Conservation (phyloP, 371 early-diverging fungal species). For the Rhizopus delemar region DNA sequence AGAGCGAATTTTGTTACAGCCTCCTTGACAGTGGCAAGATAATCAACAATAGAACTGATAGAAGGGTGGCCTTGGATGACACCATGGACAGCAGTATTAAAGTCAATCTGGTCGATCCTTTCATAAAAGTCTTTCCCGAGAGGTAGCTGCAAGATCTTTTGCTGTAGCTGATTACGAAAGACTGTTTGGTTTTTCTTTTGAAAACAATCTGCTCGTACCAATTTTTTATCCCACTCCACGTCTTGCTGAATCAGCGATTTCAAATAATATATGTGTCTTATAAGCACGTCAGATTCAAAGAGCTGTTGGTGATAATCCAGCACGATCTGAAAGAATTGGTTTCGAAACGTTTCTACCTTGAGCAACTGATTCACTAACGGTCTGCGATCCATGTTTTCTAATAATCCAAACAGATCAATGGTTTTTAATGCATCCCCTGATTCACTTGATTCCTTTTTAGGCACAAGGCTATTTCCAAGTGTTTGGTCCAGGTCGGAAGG, state of each 20-base stretch:
- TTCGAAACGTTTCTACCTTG: conserved; percentile 14
- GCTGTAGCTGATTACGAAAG: conserved; percentile 20
- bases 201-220: conserved; percentile 9
- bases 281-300: conserved; percentile 8
- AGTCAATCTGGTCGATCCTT: conserved; percentile 29
- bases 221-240: conserved; percentile 25
- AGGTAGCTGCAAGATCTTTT: conserved; percentile 34
- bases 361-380: conserved; percentile 29
- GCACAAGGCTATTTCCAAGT: conserved; percentile 33
- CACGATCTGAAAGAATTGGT: conserved; percentile 20
- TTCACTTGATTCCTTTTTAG: neutral
- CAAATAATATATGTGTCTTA: conserved; percentile 11
- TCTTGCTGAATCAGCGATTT: conserved; percentile 27
- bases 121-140: conserved; percentile 31
- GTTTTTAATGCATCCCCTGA: neutral
- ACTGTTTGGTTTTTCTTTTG: conserved; percentile 6
- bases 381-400: conserved; percentile 11
- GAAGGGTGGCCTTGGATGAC: conserved; percentile 28
- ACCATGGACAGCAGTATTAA: conserved; percentile 29
- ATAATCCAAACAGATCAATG: conserved; percentile 27
- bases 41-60: conserved; percentile 25
- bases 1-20: neutral
- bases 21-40: neutral
- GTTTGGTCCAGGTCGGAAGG: conserved; percentile 43
- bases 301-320: conserved; percentile 14